Conservation (phyloP, 148 eudicot genomes). For the Amaranthus cruentus region DNA sequence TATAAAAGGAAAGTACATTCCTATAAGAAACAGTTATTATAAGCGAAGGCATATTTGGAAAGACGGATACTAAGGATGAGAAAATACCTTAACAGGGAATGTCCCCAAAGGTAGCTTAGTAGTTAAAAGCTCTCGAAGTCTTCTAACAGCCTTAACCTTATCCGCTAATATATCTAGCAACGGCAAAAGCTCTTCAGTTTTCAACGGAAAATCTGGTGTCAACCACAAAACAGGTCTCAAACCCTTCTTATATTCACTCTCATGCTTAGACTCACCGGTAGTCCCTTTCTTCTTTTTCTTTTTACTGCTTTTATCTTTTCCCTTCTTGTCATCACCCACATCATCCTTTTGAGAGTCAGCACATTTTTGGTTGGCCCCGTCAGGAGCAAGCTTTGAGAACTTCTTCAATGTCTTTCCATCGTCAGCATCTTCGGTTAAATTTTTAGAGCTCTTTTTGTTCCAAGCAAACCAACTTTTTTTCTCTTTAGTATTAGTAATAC, state of each 20-base stretch:
- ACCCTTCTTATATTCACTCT: constrained; percentile 86
- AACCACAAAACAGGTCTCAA: constrained; percentile 86
- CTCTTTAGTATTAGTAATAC: constrained; percentile 47
- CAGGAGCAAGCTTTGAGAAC: constrained; percentile 64
- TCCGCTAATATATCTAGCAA: constrained; percentile 91
- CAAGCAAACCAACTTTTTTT: constrained; percentile 83
- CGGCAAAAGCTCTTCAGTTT: constrained; percentile 88
- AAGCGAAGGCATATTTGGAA: too few species aligned
- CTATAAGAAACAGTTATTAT: too few species aligned
- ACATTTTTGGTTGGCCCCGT: constrained; percentile 39
- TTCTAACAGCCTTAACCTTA: constrained; percentile 88
- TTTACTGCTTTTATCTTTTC: constrained; percentile 58
- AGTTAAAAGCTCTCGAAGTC: constrained; percentile 86
- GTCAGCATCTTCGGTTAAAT: constrained; percentile 46
- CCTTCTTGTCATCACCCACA: constrained; percentile 43
- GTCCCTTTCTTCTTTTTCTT: constrained; percentile 83
- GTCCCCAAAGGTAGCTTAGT: constrained; percentile 88
- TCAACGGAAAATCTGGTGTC: constrained; percentile 84
- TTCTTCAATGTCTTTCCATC: constrained; percentile 57
- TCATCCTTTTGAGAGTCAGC: constrained; percentile 50
- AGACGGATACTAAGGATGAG: neutral
- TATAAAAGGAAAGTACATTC: too few species aligned
- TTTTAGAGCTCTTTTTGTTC: constrained; percentile 67
- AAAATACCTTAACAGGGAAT: constrained; percentile 85
- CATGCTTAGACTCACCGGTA: constrained; percentile 50